Conservation (phyloP, 2,329 filamentous ascomycete species). For the Arthrobotrys musiformis region DNA sequence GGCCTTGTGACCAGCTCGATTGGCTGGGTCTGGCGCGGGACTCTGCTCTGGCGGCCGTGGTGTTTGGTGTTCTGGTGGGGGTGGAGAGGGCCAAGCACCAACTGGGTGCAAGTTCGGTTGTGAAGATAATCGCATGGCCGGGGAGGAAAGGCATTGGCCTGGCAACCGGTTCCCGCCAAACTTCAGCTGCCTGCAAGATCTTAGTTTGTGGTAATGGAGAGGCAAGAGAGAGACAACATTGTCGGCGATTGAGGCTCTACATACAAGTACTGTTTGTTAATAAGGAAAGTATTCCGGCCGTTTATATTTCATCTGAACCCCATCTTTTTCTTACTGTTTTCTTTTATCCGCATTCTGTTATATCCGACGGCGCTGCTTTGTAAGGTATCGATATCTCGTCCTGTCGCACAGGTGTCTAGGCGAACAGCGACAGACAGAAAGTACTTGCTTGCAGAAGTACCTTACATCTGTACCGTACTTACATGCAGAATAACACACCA, state of each 20-base stretch:
- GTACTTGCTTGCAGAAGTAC: background rate
- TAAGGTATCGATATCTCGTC: no score
- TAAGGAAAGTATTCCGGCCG: no score
- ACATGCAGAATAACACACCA: background rate
- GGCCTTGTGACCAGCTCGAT: slow-evolving; percentile 34
- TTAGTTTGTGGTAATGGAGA: no score
- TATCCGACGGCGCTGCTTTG: no score
- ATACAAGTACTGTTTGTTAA: background rate
- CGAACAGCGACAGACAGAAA: background rate
- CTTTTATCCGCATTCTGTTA: background rate
- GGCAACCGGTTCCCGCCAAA: slow-evolving; percentile 28
- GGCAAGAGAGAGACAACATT: background rate
- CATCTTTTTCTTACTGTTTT: background rate
- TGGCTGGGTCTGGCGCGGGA: slow-evolving; percentile 12
- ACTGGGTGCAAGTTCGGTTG: background rate
- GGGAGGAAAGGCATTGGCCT: slow-evolving; percentile 45
- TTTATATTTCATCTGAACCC: slow-evolving; percentile 11
- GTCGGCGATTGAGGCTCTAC: background rate
- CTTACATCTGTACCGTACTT: background rate
- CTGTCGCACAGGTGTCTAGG: no score
- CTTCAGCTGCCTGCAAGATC: background rate
- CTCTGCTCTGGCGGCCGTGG: background rate
- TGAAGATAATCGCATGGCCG: slow-evolving; percentile 9
- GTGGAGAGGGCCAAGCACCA: background rate
- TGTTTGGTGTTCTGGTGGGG: background rate